A percentile compares a stretch with the other conserved stretches of the same genome.
These are phyloP conservation scores for Zasmidium angulare DNA, from an alignment of 2,329 filamentous ascomycete genomes.

Conservation along the genomic window DNA sequence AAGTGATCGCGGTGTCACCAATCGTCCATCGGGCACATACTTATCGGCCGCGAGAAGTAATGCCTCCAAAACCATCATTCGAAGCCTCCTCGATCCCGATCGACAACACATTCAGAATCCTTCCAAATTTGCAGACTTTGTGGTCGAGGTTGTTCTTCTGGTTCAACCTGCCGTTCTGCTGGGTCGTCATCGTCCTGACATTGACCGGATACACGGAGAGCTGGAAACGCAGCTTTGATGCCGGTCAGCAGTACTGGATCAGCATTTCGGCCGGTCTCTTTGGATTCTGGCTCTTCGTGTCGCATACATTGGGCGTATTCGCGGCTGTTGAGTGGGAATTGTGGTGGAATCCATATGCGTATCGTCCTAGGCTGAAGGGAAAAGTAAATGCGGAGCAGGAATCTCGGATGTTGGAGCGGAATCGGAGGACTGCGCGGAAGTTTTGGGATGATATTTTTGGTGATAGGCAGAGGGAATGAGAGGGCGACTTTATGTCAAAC, in stretches of 20 bases:
- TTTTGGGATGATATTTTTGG: no score
- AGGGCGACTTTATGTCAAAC: no score
- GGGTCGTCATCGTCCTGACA: not conserved
- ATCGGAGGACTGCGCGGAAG: no score
- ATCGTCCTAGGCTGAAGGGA: not conserved
- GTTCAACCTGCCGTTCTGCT: not conserved
- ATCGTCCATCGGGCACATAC: no score
- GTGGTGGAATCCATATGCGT: not conserved
- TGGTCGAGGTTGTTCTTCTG: not conserved
- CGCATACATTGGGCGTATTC: not conserved
- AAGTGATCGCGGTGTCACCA: no score
- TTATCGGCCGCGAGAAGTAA: no score
- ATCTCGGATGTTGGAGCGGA: not conserved
- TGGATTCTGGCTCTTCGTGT: not conserved
- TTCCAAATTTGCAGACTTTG: not conserved
- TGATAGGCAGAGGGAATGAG: no score
- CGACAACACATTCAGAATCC: not conserved
- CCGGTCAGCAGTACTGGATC: not conserved
- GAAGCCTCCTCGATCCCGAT: no score
- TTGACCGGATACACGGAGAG: not conserved
- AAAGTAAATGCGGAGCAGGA: not conserved
- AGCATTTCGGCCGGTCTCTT: not conserved
- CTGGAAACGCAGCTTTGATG: not conserved
- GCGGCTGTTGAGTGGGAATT: not conserved
- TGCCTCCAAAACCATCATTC: no score